phyloP scores from a whole-genome alignment of 2,329 filamentous ascomycete species.

The Fusarium sp. region DNA sequence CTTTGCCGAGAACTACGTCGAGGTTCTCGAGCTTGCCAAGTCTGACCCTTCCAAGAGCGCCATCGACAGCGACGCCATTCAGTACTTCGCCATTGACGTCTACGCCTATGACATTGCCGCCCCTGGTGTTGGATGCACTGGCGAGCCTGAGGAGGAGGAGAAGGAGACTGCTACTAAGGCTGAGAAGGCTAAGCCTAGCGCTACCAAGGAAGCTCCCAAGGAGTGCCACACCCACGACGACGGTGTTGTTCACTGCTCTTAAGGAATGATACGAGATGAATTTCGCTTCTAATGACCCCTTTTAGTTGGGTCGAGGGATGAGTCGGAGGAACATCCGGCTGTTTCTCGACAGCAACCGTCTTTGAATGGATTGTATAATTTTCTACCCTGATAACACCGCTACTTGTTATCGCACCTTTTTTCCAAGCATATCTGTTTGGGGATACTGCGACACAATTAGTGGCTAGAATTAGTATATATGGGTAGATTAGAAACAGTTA shows the following conservation, averaged over 20 bases:
- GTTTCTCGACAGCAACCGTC: background rate
- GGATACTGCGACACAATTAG: no score
- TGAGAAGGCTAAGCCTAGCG: constrained; percentile 52
- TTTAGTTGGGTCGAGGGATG: background rate
- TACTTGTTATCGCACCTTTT: no score
- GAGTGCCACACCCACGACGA: constrained; percentile 62
- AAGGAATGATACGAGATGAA: accelerated
- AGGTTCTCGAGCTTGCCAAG: constrained; percentile 67
- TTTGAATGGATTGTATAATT: background rate
- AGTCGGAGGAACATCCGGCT: background rate
- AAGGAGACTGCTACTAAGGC: constrained; percentile 37
- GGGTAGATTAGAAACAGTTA: background rate
- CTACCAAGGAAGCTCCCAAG: constrained; percentile 20
- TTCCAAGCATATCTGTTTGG: no score
- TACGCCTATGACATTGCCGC: constrained; percentile 76
- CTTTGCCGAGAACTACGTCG: constrained; percentile 71
- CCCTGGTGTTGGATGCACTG: constrained; percentile 74
- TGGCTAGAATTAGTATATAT: background rate
- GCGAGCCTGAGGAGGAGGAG: constrained; percentile 53
- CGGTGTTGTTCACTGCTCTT: constrained; percentile 57
- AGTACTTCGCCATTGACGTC: constrained; percentile 78
- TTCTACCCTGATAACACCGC: background rate
- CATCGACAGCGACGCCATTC: constrained; percentile 73
- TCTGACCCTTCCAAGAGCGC: constrained; percentile 63
- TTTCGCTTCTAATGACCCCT: constrained; percentile 12